Percentiles rank a stretch among this genome's conserved stretches.
Evolutionary conservation across 257 asterid genomes (phyloP).

Genomic region (Voacanga thouarsii): DNA sequence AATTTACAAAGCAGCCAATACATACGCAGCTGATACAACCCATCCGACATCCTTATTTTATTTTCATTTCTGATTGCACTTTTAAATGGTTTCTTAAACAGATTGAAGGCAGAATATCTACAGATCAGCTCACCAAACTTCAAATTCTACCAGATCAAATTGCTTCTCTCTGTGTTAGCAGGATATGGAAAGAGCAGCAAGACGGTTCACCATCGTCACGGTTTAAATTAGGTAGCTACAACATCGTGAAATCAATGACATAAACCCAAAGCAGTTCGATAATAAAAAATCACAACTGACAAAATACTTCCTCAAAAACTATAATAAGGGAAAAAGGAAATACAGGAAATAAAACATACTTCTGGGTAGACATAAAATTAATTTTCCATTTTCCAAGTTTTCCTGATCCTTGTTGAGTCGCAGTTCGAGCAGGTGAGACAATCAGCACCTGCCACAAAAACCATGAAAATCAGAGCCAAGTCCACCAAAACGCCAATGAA

Average conservation of each 20-base stretch:
- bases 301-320: background rate
- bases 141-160: background rate
- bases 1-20: background rate
- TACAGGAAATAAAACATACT: constrained; percentile 45
- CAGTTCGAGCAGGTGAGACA: constrained; percentile 94
- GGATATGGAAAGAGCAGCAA: background rate
- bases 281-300: background rate
- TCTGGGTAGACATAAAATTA: constrained; percentile 85
- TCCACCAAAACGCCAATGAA: background rate
- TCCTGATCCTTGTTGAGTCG: constrained; percentile 97
- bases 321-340: constrained; percentile 17
- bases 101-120: background rate
- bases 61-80: background rate
- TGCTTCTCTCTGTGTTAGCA: background rate
- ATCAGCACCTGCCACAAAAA: constrained; percentile 59
- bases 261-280: background rate
- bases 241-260: background rate
- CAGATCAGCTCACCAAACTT: background rate
- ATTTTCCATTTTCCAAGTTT: constrained; percentile 95
- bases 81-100: background rate
- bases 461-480: background rate
- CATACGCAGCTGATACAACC: background rate
- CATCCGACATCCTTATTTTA: background rate
- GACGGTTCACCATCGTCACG: background rate
- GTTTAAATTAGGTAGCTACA: background rate